Base-by-base conservation (phyloP, 2,329 filamentous ascomycete genomes). In the Trichoderma brevicompactum region DNA sequence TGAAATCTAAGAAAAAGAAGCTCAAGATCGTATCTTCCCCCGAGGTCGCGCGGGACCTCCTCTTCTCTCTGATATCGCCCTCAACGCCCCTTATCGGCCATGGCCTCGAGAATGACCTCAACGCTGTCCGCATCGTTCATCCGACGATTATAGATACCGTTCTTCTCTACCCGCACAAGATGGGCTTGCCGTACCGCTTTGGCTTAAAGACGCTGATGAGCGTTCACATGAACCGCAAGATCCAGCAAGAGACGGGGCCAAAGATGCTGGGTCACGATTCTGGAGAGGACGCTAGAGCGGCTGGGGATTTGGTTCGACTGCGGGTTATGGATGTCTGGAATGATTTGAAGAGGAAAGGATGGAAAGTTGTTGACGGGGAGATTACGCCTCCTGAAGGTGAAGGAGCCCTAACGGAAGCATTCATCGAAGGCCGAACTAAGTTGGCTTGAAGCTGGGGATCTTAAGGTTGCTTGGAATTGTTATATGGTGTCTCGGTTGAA, bases 51-150 rank as follows among this genome's bases (percentile, higher is more conserved):
- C 89, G 95, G 8, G 81, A 87, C 1, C 82, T 97, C 0, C 84
- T 99, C 8, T 92, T 96, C 76, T 83, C 85, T 0, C 83, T 91
- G 61, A 83, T 99, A 56, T 85, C 88, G 1, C 91, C 92, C 0
- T 79, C 84, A 0, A 99, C 94, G 0, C 91, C 94, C 0, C 79
- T 99, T 0, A 91, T 99, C 53, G 95, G 95, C 0, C 95, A 99
- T 75, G 94, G 92, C 0, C 86, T 98, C 8, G 95, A 99, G 73
- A 99, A 99, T 74, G 95, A 99, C 72, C 85, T 99, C 64, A 97
- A 97, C 74, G 87, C 89, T 2, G 83, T 90, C 46, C 90, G 94
- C 41, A 85, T 98, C 58, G 88, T 97, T 50, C 95, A 98, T 72
- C 91, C 91, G 0, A 90, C 86, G 0, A 83, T 97, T 62, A 85